Evolutionary conservation across 495 filamentous ascomycete species (phyloP), one percentile per base, ranked within the genome.

Genomic region (Polyplosphaeria fusca): DNA sequence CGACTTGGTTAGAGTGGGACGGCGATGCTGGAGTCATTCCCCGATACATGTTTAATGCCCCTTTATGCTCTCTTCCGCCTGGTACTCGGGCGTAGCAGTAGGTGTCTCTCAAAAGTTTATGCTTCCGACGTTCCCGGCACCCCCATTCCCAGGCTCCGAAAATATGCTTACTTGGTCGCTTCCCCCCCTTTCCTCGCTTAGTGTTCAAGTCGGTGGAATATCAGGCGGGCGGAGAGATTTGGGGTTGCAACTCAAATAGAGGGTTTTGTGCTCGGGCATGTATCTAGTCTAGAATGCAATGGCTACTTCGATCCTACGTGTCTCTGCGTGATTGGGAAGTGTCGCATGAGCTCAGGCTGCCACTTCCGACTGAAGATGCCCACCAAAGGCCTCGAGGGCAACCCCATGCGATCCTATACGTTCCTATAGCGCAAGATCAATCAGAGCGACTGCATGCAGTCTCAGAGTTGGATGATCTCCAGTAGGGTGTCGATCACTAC

Each of bases 251-350:
- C 46, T 40, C 40, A 39, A 49, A 49, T 61, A 61, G 58, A 61
- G 25, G n/a, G 43, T 12, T 46, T 53, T 28, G 43, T 45, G 51
- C 58, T 53, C 44, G 46, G 44, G 58, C 58, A 61, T 55, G 50
- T 61, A 61, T 25, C 50, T 61, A 61, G 51, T 50, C 22, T 52
- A 60, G 43, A 54, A 46, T 60, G 35, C 35, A 48, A 61, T 42
- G 22, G n/a, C 16, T 60, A 24, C 44, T 26, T 45, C 14, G 24
- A 24, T 37, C n/a, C n/a, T 9, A 23, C 30, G 45, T 50, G 46
- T 26, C 23, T 41, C 7, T 25, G 35, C 24, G 35, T 58, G 38
- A 35, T 58, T 32, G 45, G 35, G 37, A 50, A 12, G 25, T 20
- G 4, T 13, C 46, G 39, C 9, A 35, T 7, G 30, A 35, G 30